phyloP scores from a whole-genome alignment of 176 grass and related monocot species.

The Rhynchospora pubera region DNA sequence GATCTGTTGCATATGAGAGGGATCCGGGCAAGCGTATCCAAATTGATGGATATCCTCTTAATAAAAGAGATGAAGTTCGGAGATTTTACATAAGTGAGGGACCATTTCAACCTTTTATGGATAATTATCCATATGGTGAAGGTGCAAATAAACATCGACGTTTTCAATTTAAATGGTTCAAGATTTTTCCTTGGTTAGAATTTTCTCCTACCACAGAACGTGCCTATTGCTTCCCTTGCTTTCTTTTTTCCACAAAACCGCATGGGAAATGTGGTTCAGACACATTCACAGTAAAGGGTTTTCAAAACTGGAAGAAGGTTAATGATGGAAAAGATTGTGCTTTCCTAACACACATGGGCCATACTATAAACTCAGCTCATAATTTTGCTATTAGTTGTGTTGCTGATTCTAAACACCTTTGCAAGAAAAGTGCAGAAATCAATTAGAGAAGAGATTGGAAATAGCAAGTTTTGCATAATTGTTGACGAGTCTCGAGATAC shows the following conservation, averaged over 20 bases:
- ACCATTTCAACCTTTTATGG: background rate
- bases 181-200: background rate
- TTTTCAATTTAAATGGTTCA: background rate
- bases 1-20: background rate
- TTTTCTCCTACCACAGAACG: slow-evolving; percentile 5
- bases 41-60: background rate
- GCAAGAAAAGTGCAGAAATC: too few species aligned
- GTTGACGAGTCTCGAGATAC: too few species aligned
- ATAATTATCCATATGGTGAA: background rate
- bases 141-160: background rate
- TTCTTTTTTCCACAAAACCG: slow-evolving; percentile 13
- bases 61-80: background rate
- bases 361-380: background rate
- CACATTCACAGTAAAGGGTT: background rate
- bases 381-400: too few species aligned
- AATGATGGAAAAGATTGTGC: slow-evolving; percentile 5
- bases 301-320: background rate
- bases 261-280: background rate
- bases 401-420: too few species aligned
- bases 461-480: too few species aligned
- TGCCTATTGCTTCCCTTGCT: slow-evolving; percentile 19
- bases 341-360: background rate
- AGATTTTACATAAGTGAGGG: slow-evolving; percentile 6
- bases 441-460: too few species aligned
- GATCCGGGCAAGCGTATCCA: background rate